Conservation (phyloP, 495 filamentous ascomycete genomes). For the Hypoxylon lienhwacheense region DNA sequence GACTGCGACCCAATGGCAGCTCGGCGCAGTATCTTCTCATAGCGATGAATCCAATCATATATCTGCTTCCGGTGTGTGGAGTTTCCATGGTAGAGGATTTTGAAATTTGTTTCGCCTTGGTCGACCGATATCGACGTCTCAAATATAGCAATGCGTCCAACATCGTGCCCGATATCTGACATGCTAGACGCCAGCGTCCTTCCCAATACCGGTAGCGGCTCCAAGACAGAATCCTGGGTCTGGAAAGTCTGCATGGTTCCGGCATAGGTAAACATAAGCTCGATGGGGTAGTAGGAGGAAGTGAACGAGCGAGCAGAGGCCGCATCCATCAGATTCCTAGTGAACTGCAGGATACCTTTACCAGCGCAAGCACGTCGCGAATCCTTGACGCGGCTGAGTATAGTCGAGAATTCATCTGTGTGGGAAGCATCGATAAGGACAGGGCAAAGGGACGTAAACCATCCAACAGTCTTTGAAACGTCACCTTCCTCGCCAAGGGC, state of each 20-base stretch:
- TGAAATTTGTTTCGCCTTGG: conserved; percentile 62
- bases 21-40: conserved; percentile 55
- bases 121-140: conserved; percentile 63
- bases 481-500: conserved; percentile 41
- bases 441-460: conserved; percentile 53
- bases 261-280: conserved; percentile 72
- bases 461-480: conserved; percentile 52
- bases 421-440: conserved; percentile 39
- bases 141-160: conserved; percentile 65
- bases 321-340: conserved; percentile 39
- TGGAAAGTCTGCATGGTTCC: conserved; percentile 66
- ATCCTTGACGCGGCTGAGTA: conserved; percentile 49
- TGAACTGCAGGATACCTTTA: conserved; percentile 52
- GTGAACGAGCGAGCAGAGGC: conserved; percentile 38
- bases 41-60: conserved; percentile 60
- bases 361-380: conserved; percentile 40
- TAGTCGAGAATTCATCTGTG: conserved; percentile 44
- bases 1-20: conserved; percentile 54
- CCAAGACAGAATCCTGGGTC: conserved; percentile 62
- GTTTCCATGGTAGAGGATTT: conserved; percentile 63
- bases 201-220: conserved; percentile 52
- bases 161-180: conserved; percentile 59
- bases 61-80: conserved; percentile 63
- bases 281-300: conserved; percentile 62
- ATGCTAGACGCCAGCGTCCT: conserved; percentile 44